phyloP scores from a whole-genome alignment of 2,329 filamentous ascomycete genomes.

The Aspergillus sp. region DNA sequence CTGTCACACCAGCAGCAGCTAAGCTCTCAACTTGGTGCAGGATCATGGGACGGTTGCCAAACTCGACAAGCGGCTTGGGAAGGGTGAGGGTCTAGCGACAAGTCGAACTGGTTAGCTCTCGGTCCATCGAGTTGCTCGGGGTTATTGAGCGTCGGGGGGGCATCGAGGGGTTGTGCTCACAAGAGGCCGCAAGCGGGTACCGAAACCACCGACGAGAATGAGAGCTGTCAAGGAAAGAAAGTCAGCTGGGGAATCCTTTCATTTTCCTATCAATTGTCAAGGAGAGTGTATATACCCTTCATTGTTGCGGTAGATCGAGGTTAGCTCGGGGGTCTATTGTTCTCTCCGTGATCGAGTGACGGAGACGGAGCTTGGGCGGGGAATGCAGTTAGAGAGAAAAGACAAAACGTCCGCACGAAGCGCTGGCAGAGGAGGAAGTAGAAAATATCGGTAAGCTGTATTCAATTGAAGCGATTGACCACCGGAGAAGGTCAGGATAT shows the following conservation, averaged over 20 bases:
- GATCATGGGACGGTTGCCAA: constrained; percentile 99
- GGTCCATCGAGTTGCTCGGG: neutral
- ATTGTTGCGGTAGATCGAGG: constrained; percentile 13
- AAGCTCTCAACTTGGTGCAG: constrained; percentile 95
- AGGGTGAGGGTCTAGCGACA: constrained; percentile 79
- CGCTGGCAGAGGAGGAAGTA: neutral
- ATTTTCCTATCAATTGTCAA: neutral
- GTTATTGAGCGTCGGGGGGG: constrained; percentile 14
- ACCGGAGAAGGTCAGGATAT: neutral
- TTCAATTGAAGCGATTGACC: constrained; percentile 1
- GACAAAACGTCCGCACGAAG: neutral
- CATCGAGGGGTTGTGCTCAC: constrained; percentile 56
- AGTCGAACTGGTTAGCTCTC: constrained; percentile 16
- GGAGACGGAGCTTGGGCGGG: constrained; percentile 8
- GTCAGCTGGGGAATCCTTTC: neutral
- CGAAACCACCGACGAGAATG: constrained; percentile 98
- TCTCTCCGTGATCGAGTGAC: constrained; percentile 13
- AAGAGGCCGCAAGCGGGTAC: constrained; percentile 93
- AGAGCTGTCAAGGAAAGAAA: constrained; percentile 61
- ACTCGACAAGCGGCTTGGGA: constrained; percentile 96
- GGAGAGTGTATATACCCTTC: constrained; percentile 15
- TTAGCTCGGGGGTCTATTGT: constrained; percentile 3
- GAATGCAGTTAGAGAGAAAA: neutral
- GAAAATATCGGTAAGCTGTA: neutral
- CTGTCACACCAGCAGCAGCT: constrained; percentile 88